A percentile compares a stretch with the other conserved stretches of the same genome.
Evolutionary conservation across 2,329 filamentous ascomycete genomes (phyloP).

Genomic region (Knufia petricola): DNA sequence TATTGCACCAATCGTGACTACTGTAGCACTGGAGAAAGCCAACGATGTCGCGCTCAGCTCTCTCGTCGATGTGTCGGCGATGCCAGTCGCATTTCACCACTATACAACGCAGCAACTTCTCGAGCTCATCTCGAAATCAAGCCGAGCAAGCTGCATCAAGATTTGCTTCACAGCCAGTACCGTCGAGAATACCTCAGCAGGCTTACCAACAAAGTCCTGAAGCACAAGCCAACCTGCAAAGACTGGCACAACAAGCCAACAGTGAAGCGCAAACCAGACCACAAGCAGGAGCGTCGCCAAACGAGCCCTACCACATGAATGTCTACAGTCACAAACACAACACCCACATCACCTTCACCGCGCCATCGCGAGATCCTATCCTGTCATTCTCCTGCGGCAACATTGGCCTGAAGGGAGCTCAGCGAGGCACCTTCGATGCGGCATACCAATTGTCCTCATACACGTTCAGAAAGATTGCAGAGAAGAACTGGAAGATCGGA

Average conservation of each 20-base stretch:
- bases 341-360: slow-evolving; percentile 82
- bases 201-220: background rate
- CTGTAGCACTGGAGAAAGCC: too few species aligned
- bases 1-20: too few species aligned
- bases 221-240: background rate
- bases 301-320: slow-evolving; percentile 74
- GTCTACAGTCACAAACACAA: slow-evolving; percentile 87
- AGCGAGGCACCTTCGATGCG: slow-evolving; percentile 75
- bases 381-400: slow-evolving; percentile 75
- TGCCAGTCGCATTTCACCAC: slow-evolving; percentile 13
- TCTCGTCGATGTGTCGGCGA: slow-evolving; percentile 18
- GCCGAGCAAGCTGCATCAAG: background rate
- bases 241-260: slow-evolving; percentile 11
- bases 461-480: slow-evolving; percentile 73
- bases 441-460: slow-evolving; percentile 83
- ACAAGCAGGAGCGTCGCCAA: slow-evolving; percentile 9
- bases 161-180: background rate
- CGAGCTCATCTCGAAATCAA: background rate
- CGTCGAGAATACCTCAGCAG: background rate
- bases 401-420: slow-evolving; percentile 79
- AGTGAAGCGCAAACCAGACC: slow-evolving; percentile 13
- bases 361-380: slow-evolving; percentile 68
- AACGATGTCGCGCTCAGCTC: slow-evolving; percentile 14
- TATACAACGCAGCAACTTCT: slow-evolving; percentile 8
- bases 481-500: slow-evolving; percentile 64